phyloP scores from a whole-genome alignment of 1,284 basidiomycete genomes.

The Tylopilus sp. region DNA sequence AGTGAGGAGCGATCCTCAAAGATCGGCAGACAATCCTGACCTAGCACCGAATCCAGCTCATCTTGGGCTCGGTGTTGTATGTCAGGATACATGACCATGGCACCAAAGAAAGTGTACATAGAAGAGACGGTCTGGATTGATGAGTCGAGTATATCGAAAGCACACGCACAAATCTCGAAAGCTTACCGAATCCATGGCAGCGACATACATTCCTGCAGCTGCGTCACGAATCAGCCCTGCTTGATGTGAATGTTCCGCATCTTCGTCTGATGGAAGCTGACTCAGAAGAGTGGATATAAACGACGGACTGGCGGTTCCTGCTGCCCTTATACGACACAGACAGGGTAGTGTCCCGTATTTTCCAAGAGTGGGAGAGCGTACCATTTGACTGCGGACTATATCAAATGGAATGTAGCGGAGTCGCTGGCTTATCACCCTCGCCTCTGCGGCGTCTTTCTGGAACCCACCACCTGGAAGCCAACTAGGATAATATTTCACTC shows the following conservation, averaged over 20 bases:
- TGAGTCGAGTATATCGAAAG: neutral
- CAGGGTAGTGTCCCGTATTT: neutral
- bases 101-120: conserved; percentile 9
- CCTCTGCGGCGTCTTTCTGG: conserved; percentile 6
- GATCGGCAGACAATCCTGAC: conserved; percentile 8
- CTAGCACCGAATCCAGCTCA: conserved; percentile 12
- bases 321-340: conserved; percentile 3
- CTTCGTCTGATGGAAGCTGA: conserved; percentile 11
- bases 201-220: conserved; percentile 8
- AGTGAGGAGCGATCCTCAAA: conserved; percentile 12
- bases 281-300: conserved; percentile 13
- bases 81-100: conserved; percentile 11
- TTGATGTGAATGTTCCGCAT: conserved; percentile 1
- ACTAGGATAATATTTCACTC: conserved; percentile 15
- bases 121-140: conserved; percentile 3
- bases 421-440: neutral
- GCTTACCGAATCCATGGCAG: conserved; percentile 14
- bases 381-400: conserved; percentile 13
- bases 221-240: conserved; percentile 15
- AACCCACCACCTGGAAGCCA: conserved; percentile 16
- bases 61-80: conserved; percentile 11
- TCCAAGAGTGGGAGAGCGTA: neutral
- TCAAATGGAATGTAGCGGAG: conserved; percentile 10
- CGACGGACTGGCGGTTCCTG: conserved; percentile 11
- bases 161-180: no score